A percentile compares a stretch with the other conserved stretches of the same genome.
phyloP scores from a whole-genome alignment of 75 land plant species.

The Cupressus sempervirens region DNA sequence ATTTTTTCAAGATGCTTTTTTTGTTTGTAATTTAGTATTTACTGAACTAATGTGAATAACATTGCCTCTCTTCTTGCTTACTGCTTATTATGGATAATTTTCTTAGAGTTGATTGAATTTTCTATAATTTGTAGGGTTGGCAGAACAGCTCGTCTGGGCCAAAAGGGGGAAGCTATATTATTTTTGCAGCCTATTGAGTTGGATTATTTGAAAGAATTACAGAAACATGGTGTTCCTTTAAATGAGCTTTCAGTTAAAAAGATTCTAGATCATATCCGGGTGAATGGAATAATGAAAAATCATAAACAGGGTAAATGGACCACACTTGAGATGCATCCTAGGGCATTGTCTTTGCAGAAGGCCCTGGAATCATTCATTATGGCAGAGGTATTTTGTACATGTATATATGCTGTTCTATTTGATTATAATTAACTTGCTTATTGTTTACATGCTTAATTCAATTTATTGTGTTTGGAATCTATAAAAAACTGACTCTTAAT shows the following conservation, averaged over 20 bases:
- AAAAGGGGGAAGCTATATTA: slow-evolving; percentile 83
- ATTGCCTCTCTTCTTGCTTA: neutral
- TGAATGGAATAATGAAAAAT: slow-evolving; percentile 22
- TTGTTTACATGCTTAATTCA: neutral
- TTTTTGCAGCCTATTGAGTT: slow-evolving; percentile 85
- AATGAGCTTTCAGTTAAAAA: slow-evolving; percentile 63
- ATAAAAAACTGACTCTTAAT: neutral
- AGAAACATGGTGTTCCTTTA: slow-evolving; percentile 72
- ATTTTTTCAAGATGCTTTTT: neutral
- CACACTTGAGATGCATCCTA: slow-evolving; percentile 74
- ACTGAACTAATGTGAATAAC: neutral
- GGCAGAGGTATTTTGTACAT: slow-evolving; percentile 46
- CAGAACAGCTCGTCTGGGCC: slow-evolving; percentile 93
- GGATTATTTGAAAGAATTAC: slow-evolving; percentile 77
- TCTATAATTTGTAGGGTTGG: slow-evolving; percentile 65
- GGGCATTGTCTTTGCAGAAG: slow-evolving; percentile 56
- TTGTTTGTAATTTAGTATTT: neutral
- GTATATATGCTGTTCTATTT: neutral
- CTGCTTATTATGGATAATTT: neutral
- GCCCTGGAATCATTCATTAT: slow-evolving; percentile 69
- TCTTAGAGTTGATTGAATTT: neutral
- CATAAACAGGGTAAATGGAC: slow-evolving; percentile 22
- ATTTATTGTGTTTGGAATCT: neutral
- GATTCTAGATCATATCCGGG: slow-evolving; percentile 39
- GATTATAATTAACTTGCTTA: neutral